Conservation (phyloP, 2,329 filamentous ascomycete species). For the Leptodontidium sp. region DNA sequence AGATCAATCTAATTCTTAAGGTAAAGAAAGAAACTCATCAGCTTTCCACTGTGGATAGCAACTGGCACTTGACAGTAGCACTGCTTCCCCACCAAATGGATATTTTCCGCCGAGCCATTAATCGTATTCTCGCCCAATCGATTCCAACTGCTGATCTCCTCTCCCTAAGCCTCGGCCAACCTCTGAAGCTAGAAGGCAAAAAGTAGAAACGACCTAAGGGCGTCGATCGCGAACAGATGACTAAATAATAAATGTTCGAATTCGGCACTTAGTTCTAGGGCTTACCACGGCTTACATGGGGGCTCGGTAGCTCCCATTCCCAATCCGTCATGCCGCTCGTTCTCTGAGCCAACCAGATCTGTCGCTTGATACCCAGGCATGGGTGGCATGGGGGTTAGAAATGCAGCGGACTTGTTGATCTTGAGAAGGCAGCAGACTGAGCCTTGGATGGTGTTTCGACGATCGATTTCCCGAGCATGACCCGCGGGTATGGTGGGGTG, state of each 20-base stretch:
- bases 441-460: not conserved
- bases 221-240: not conserved
- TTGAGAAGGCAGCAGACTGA: not conserved
- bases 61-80: not conserved
- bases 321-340: constrained; percentile 15
- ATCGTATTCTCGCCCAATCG: constrained; percentile 13
- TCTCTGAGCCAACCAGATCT: not conserved
- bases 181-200: constrained; percentile 1
- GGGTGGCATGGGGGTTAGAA: constrained; percentile 2
- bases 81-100: not conserved
- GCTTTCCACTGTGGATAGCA: not conserved
- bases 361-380: not conserved
- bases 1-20: too few species aligned
- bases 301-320: constrained; percentile 15
- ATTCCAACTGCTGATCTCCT: not conserved
- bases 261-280: constrained; percentile 6
- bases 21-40: not conserved
- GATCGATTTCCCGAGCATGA: not conserved
- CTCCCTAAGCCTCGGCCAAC: not conserved
- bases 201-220: not conserved
- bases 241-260: not conserved
- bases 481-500: not conserved
- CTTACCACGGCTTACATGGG: not conserved
- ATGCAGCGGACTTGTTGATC: constrained; percentile 2
- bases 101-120: not conserved